Evolutionary conservation across 495 filamentous ascomycete genomes (phyloP), one percentile per base, ranked within the genome.

Genomic region (Xanthoparmelia taractica): DNA sequence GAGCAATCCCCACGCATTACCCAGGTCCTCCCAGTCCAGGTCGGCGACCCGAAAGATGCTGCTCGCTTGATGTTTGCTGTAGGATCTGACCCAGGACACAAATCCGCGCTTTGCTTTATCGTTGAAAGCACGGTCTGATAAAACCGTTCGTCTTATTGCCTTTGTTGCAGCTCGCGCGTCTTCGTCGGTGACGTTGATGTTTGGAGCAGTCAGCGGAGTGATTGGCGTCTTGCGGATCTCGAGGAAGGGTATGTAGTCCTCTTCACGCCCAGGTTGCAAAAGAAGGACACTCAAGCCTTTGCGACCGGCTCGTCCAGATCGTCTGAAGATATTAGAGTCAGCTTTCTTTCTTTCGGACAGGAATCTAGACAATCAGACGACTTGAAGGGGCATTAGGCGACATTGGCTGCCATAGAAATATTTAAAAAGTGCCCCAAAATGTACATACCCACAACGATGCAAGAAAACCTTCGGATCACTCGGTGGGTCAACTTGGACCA

Each of bases 401-500:
- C 27, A 33, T 31, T 20, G 20, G 6, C 15, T 54, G 15, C 2
- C 29, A 5, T 4, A 7, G 6, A 20, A 8, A 10, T 1, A 18
- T 0, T 34, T 10, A 17, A 20, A 31, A 20, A 31, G 0, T 54
- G 13, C 5, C 33, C 17, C 1, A 2, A 31, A n/a, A 31, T 52
- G 4, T 33, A 54, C 50, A 20, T 33, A 54, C 50, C 50, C 94
- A 68, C 91, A 95, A 62, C 94, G 86, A 75, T 98, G 94, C 60
- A 98, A 86, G 73, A 97, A 97, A 43, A 87, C 90, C 73, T 97
- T 97, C 0, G 94, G 91, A 71, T 97, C 93, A 36, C 84, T 87
- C 1, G 94, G 94, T 0, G 92, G 87, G 69, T 98, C 94, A 57
- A 97, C 79, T 72, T 97, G 93, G 4, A 97, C 81, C 37, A 97